Base-by-base conservation (phyloP, 306 rosid species). In the Abrus pulchellus region DNA sequence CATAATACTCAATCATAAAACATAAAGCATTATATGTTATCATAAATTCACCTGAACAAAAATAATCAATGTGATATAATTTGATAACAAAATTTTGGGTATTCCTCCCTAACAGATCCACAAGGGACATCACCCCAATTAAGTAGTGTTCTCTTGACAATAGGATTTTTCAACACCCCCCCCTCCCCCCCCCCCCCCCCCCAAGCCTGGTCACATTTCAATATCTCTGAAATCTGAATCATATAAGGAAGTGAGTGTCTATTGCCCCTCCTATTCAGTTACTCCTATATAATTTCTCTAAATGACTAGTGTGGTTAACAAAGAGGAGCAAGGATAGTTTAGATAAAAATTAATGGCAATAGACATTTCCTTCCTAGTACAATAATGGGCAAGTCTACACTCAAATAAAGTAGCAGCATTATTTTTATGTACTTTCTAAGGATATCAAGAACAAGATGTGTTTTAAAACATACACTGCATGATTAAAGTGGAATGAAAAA, bases 1-100 rank as follows among this genome's bases (percentile, higher is more conserved):
- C 66, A 78, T 59, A 66, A 47, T 62, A 64, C 27, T 79, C 27
- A 20, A 83, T 74, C 74, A 41, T 64, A 41, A 72, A 80, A 59
- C 54, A 80, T 43, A 76, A 45, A 61, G 47, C 55, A 45, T 49
- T 32, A 41, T 14, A 33, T 40, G 62, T 36, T 41, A 62, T 33
- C 49, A 78, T 30, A 32, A 57, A 69, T 75, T 48, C 54, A 74
- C 45, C 49, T 43, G 9, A 20, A 13, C 55, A 67, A 57, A 68
- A 83, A 70, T 41, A 13, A 79, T 66, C 80, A 50, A 6, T 40
- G 70, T 14, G 33, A 69, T 62, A 55, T 48, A 60, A 64, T 64
- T 34, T 45, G 62, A 68, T 33, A 5, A 20, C 3, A 68, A 82
- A 62, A 40, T 29, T 33, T 60, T 11, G 49, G 67, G 61, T 14